phyloP scores from a whole-genome alignment of 495 filamentous ascomycete species.

The Talaromyces trachyspermus region DNA sequence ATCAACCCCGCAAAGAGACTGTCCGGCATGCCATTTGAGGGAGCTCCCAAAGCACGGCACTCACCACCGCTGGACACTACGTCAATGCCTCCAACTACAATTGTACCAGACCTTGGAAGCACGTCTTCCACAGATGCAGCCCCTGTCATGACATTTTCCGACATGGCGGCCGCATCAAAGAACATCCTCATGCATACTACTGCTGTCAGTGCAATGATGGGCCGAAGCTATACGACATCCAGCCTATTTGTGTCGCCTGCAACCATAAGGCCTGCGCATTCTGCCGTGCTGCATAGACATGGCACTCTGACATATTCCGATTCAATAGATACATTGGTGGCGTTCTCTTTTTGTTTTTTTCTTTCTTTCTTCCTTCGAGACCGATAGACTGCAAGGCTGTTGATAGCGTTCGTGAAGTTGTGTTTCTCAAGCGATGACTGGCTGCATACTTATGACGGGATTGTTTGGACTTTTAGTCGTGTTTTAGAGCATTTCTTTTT shows the following conservation, averaged over 20 bases:
- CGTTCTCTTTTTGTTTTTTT: slow-evolving; percentile 3
- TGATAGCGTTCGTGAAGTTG: no score
- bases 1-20: background rate
- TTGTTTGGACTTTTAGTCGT: no score
- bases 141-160: background rate
- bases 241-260: slow-evolving; percentile 29
- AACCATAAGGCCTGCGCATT: slow-evolving; percentile 20
- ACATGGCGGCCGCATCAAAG: background rate
- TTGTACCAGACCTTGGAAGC: slow-evolving; percentile 4
- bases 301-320: background rate
- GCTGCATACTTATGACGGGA: no score
- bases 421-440: no score
- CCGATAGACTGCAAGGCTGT: no score
- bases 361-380: background rate
- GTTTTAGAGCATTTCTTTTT: no score
- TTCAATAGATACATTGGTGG: no score
- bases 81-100: background rate
- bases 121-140: slow-evolving; percentile 11
- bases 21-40: background rate
- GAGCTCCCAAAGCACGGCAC: no score
- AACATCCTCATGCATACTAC: slow-evolving; percentile 9
- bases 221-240: slow-evolving; percentile 29
- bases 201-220: slow-evolving; percentile 37
- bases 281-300: slow-evolving; percentile 12
- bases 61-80: no score